Base-by-base conservation (phyloP, 495 filamentous ascomycete genomes). In the Lindgomyces ingoldianus region DNA sequence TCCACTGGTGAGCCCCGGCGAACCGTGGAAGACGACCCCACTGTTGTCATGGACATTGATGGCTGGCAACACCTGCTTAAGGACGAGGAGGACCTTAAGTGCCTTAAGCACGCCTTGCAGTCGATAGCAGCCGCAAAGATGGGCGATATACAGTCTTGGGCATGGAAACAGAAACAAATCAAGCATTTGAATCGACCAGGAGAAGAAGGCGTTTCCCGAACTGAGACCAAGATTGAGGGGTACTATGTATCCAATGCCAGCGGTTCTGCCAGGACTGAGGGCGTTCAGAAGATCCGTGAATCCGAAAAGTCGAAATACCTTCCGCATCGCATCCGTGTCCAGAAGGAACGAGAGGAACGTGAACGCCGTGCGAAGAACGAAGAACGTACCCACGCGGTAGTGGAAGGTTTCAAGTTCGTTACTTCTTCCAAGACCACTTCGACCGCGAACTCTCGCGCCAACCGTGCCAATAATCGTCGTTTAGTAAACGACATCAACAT, bases 271-370 rank as follows among this genome's bases (percentile, higher is more conserved):
- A 84, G 94, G 59, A 97, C 94, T 0, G 92, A 98, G 81, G 92
- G 91, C 19, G 86, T 89, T 52, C 93, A 92, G 76, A 93, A 91
- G 77, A 97, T 99, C 44, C 81, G 94, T 46, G 92, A 99, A 70
- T 88, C 91, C 0, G 95, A 98, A 73, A 99, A 99, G 77, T 96
- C 92, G 29, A 95, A 95, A 74, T 99, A 99, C 68, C 85, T 99
- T 1, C 94, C 95, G 8, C 94, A 99, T 80, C 91, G 95, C 53
- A 91, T 99, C 76, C 93, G 92, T 66, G 91, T 99, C 50, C 89
- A 95, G 71, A 90, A 87, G 70, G 90, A 89, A 18, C 84, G 92
- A 24, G 92, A 96, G 74, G 91, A 93, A 73, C 89, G 91, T 12
- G 87, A 95, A 75, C 90, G 89, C 4, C 84, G 83, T 55, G 90